Percentiles rank a stretch among this genome's conserved stretches.
Evolutionary conservation across 352 stramenopile genomes (phyloP).

Genomic region (Globisporangium sylvaticum): DNA sequence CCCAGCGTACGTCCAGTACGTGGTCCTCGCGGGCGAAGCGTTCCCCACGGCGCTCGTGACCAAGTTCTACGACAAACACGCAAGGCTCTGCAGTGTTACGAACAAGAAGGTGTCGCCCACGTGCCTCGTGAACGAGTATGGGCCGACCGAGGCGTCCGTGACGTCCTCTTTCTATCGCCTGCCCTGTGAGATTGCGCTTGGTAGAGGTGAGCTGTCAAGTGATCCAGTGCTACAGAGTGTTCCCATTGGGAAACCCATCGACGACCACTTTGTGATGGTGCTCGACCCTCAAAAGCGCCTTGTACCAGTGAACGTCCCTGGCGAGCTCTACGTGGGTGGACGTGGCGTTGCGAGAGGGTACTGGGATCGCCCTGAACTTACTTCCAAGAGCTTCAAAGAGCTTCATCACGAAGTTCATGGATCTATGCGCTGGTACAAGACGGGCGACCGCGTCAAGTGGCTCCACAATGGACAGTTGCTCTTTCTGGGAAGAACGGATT

Average conservation of each 20-base stretch:
- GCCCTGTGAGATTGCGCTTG: background rate
- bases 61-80: conserved; percentile 1
- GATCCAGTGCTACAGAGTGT: conserved; percentile 26
- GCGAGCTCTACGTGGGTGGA: conserved; percentile 71
- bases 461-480: background rate
- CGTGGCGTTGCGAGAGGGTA: conserved; percentile 63
- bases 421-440: conserved; percentile 3
- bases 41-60: background rate
- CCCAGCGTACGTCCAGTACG: background rate
- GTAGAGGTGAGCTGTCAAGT: background rate
- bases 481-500: conserved; percentile 36
- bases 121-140: conserved; percentile 3
- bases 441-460: conserved; percentile 3
- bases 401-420: background rate
- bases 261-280: conserved; percentile 41
- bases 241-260: conserved; percentile 52
- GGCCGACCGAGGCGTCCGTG: background rate
- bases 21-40: background rate
- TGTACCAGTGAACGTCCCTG: conserved; percentile 43
- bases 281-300: conserved; percentile 42
- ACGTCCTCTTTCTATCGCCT: conserved; percentile 1
- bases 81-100: background rate
- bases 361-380: conserved; percentile 25
- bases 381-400: background rate
- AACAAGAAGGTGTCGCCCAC: background rate